A percentile compares a stretch with the other conserved stretches of the same genome.
These are phyloP conservation scores for Pseudodiploospora longispora DNA, from an alignment of 2,329 filamentous ascomycete genomes.

Conservation along the genomic window DNA sequence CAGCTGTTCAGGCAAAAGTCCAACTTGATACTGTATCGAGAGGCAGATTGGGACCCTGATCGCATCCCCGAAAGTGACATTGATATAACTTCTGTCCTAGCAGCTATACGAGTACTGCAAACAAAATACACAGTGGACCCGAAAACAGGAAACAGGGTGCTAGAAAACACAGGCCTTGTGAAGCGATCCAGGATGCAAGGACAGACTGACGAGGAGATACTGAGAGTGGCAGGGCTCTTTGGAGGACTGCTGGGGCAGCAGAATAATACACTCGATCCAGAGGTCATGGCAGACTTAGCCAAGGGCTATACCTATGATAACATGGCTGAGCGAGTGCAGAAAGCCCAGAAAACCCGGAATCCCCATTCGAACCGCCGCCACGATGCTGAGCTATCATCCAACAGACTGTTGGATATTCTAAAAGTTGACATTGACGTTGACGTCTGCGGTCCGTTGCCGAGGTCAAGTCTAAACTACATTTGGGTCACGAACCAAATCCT, in stretches of 20 bases:
- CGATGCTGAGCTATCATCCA: background rate
- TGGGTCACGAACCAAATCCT: slow-evolving; percentile 17
- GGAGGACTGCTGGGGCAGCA: no score
- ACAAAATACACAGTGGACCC: slow-evolving; percentile 19
- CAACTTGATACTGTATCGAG: slow-evolving; percentile 19
- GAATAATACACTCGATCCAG: no score
- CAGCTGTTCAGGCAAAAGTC: slow-evolving; percentile 27
- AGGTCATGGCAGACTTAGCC: no score
- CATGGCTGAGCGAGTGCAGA: no score
- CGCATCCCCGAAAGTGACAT: slow-evolving; percentile 28
- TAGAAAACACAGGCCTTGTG: slow-evolving; percentile 5
- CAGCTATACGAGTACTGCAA: slow-evolving; percentile 18
- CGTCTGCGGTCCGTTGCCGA: slow-evolving; percentile 10
- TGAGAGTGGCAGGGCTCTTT: no score
- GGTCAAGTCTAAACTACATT: slow-evolving; percentile 27
- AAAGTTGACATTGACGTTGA: background rate
- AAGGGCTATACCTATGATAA: no score
- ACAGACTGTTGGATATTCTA: background rate
- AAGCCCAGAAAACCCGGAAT: no score
- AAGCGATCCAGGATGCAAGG: background rate
- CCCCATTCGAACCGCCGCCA: no score
- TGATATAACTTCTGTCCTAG: slow-evolving; percentile 15
- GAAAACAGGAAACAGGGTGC: slow-evolving; percentile 10
- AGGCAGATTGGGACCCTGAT: slow-evolving; percentile 26
- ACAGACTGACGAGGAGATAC: no score